A percentile compares a stretch with the other conserved stretches of the same genome.
Evolutionary conservation across 257 asterid genomes (phyloP).

Genomic region (Vinca minor): DNA sequence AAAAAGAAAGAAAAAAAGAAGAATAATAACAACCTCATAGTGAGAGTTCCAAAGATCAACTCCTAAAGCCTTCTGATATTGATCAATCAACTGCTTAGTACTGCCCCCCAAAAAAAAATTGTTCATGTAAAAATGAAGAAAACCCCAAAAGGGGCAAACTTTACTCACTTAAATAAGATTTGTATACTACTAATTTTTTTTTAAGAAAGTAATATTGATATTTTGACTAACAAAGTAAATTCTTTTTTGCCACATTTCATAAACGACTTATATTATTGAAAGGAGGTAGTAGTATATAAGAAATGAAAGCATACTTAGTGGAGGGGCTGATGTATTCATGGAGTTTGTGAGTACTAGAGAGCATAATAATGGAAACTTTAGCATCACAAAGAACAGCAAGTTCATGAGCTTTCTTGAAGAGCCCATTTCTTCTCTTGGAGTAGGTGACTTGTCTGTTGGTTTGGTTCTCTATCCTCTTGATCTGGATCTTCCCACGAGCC

Average conservation of each 20-base stretch:
- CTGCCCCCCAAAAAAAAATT: conserved; percentile 28
- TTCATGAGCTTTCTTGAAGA: conserved; percentile 90
- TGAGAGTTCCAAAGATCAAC: conserved; percentile 80
- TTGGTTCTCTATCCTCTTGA: conserved; percentile 89
- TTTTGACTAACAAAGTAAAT: too few relatives aligned
- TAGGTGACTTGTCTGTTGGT: conserved; percentile 95
- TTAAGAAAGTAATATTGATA: too few relatives aligned
- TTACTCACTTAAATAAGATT: too few relatives aligned
- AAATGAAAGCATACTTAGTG: conserved; percentile 27
- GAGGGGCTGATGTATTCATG: conserved; percentile 87
- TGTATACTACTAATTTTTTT: too few relatives aligned
- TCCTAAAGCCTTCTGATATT: conserved; percentile 61
- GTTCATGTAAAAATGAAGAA: neutral
- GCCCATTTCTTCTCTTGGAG: conserved; percentile 94
- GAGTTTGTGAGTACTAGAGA: conserved; percentile 79
- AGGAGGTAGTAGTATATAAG: neutral
- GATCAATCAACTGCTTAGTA: conserved; percentile 74
- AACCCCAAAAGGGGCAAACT: neutral
- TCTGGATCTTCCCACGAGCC: conserved; percentile 99
- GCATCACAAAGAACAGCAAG: conserved; percentile 94
- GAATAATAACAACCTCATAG: conserved; percentile 48
- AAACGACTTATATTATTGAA: too few relatives aligned
- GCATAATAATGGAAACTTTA: conserved; percentile 72
- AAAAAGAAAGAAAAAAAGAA: neutral
- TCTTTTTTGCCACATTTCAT: too few relatives aligned